Base-by-base conservation (phyloP, 73 alveolate genomes). In the Blepharisma stoltei region DNA sequence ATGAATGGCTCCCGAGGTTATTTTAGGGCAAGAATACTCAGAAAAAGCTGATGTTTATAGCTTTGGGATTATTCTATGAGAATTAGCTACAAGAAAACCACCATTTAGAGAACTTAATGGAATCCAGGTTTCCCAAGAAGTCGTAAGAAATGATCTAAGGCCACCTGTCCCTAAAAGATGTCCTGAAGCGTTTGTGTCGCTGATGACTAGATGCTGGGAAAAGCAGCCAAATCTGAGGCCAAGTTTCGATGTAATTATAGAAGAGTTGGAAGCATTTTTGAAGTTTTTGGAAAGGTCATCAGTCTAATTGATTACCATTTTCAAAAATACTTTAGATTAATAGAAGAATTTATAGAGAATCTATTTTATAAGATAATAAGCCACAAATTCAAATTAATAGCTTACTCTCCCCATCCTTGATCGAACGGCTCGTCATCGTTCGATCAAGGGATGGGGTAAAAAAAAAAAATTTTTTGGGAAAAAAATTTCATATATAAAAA, bases 1-100 rank as follows among this genome's bases (percentile, higher is more conserved):
- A 86, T 97, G 99, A 99, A 97, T 97, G 99, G 99, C 99, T 44
- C 99, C 99, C 0, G 99, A 96, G 88, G 99, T 96, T 6, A 96
- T 96, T 11, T 91, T 86, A 67, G 99, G 98, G 14, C 86, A 82
- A 82, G 92, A 89, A 38, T 97, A 97, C 87, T 86, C 99, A 46
- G 99, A 97, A 81, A 95, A 95, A 78, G 97, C 99, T 18, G 99
- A 97, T 88, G 99, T 97, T 6, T 97, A 93, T 83, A 89, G 98
- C 55, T 97, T 95, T 81, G 99, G 99, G 52, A 89, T 97, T 76
- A 96, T 97, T 38, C 90, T 97, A 78, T 95, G 99, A 98, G 99
- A 96, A 90, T 81, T 96, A 8, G 98, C 98, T 1, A 94, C 98
- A 6, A 94, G 99, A 60, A 94, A 93, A 47, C 99, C 99, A 6